phyloP scores from a whole-genome alignment of 768 basidiomycete genomes.

The Tulasnella sp. region DNA sequence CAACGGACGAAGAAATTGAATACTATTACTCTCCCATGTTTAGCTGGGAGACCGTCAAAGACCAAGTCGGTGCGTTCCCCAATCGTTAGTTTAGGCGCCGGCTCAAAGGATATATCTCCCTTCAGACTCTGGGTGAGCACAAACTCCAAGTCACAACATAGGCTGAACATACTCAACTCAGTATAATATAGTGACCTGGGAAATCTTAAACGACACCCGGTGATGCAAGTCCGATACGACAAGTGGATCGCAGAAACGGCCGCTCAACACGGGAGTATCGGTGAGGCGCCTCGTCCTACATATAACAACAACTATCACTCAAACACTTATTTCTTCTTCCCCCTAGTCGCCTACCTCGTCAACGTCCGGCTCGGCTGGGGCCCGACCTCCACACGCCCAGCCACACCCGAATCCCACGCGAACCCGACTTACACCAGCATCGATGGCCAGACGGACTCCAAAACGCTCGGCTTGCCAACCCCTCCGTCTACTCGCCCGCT shows the following conservation, averaged over 20 bases:
- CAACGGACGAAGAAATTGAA: slow-evolving; percentile 9
- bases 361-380: slow-evolving; percentile 59
- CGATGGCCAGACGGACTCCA: slow-evolving; percentile 1
- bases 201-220: slow-evolving; percentile 59
- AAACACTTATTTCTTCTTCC: neutral
- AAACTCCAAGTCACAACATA: neutral
- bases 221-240: slow-evolving; percentile 56
- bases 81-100: neutral
- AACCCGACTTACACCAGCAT: slow-evolving; percentile 11
- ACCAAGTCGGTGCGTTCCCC: slow-evolving; percentile 10
- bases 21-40: slow-evolving; percentile 9
- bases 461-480: slow-evolving; percentile 9
- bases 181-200: slow-evolving; percentile 52
- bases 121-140: slow-evolving; percentile 10
- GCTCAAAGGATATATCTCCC: neutral
- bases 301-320: neutral
- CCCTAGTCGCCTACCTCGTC: slow-evolving; percentile 59
- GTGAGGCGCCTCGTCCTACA: slow-evolving; percentile 27
- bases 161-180: neutral
- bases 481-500: slow-evolving; percentile 14
- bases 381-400: slow-evolving; percentile 1
- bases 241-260: slow-evolving; percentile 38
- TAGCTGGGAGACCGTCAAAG: slow-evolving; percentile 15
- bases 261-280: slow-evolving; percentile 31
- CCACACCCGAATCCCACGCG: slow-evolving; percentile 10